Evolutionary conservation across 768 basidiomycete genomes (phyloP), one percentile per base, ranked within the genome.

Genomic region (Sporobolomyces phaffii): DNA sequence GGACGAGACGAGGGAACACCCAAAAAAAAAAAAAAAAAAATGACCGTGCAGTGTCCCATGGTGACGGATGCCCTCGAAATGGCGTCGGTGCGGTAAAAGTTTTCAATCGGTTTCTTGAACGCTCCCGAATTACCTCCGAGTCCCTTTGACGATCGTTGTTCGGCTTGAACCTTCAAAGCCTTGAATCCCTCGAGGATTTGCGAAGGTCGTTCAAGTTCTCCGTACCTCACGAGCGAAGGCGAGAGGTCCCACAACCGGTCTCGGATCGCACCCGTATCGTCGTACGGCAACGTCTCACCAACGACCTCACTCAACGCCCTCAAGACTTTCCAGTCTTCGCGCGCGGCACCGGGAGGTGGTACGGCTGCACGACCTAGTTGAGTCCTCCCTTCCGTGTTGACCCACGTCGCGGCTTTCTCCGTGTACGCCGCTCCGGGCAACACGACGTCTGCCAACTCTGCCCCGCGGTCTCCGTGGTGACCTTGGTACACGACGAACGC

Each of bases 401-500:
- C 84, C 91, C 93, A 98, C 1, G 92, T 97, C 52, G 83, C 82
- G 11, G 84, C 81, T 74, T 88, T 88, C 80, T 98, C 96, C 3
- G 94, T 98, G 80, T 96, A 97, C 4, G 96, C 96, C 20, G 87
- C 84, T 11, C 84, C 90, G 20, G 96, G 96, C 22, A 98, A 80
- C 77, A 89, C 90, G 64, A 98, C 91, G 76, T 99, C 96, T n/a
- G 96, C 96, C 28, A 92, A 85, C 74, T 91, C 90, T 4, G 96
- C 96, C 40, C 96, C 94, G 60, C 90, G 81, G 77, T 99, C 96
- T 73, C 96, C 96, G 76, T 99, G 96, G 78, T 97, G 93, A 40
- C 96, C 96, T 75, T 98, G 96, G 78, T 99, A 99, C 18, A 99
- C 94, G 50, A 98, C 93, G 75, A 98, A 98, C 5, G 94, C 91